A percentile compares a stretch with the other conserved stretches of the same genome.
Evolutionary conservation across 2,329 filamentous ascomycete genomes (phyloP).

Genomic region (Arthrobotrys megalospora): DNA sequence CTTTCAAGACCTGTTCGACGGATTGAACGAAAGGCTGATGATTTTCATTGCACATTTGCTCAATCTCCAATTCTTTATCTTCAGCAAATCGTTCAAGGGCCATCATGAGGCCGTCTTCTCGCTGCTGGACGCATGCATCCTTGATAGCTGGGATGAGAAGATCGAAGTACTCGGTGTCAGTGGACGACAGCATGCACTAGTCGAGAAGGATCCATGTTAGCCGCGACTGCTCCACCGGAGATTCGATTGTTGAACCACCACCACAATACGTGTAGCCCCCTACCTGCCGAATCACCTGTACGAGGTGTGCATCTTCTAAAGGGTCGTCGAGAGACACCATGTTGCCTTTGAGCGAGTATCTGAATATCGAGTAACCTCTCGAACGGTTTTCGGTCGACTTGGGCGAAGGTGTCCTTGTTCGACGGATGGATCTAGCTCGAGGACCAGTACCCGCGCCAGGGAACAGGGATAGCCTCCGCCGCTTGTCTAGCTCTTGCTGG

Average conservation of each 20-base stretch:
- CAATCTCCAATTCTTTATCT: slow-evolving; percentile 90
- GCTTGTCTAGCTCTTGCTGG: slow-evolving; percentile 43
- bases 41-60: slow-evolving; percentile 92
- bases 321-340: slow-evolving; percentile 55
- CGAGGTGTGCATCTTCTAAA: slow-evolving; percentile 48
- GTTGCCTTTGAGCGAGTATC: slow-evolving; percentile 63
- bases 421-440: slow-evolving; percentile 41
- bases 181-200: slow-evolving; percentile 92
- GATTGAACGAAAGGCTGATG: slow-evolving; percentile 97
- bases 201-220: slow-evolving; percentile 43
- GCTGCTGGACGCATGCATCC: slow-evolving; percentile 84
- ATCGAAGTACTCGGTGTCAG: slow-evolving; percentile 93
- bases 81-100: slow-evolving; percentile 85
- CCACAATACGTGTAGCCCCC: slow-evolving; percentile 16
- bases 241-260: not conserved
- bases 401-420: slow-evolving; percentile 56
- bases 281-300: slow-evolving; percentile 63
- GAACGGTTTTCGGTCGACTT: slow-evolving; percentile 67
- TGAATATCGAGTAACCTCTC: slow-evolving; percentile 74
- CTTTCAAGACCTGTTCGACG: slow-evolving; percentile 91
- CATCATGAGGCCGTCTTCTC: slow-evolving; percentile 81
- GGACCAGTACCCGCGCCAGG: slow-evolving; percentile 24
- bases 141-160: slow-evolving; percentile 94
- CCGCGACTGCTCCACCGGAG: slow-evolving; percentile 34
- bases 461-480: slow-evolving; percentile 51